Percentiles rank a stretch among this genome's conserved stretches.
phyloP scores from a whole-genome alignment of 1,284 basidiomycete species.

The Fomitopsis betulina region DNA sequence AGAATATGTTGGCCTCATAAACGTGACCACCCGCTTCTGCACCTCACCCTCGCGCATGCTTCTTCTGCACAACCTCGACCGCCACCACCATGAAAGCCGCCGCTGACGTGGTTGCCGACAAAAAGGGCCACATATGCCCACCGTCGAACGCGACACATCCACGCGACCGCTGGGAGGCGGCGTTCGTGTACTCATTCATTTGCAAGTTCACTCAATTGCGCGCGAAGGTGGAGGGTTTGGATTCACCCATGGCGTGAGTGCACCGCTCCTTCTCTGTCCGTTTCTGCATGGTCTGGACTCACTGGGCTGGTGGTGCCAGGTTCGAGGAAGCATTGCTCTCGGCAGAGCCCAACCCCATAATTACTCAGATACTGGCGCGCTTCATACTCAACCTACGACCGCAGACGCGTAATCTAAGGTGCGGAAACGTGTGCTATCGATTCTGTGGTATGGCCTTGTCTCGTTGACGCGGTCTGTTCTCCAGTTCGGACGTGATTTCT shows the following conservation, averaged over 20 bases:
- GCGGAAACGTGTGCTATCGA: constrained; percentile 33
- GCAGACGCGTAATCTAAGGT: constrained; percentile 82
- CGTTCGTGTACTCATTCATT: constrained; percentile 80
- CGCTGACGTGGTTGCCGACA: constrained; percentile 29
- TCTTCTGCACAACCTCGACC: constrained; percentile 15
- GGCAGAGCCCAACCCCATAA: constrained; percentile 61
- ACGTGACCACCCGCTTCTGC: constrained; percentile 23
- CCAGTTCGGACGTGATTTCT: constrained; percentile 72
- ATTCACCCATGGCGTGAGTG: constrained; percentile 76
- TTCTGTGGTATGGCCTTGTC: constrained; percentile 23
- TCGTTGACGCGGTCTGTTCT: constrained; percentile 31
- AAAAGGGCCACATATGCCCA: constrained; percentile 69
- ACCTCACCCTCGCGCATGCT: constrained; percentile 26
- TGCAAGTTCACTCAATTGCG: constrained; percentile 73
- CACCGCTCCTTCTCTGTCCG: background rate
- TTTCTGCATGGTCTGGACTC: constrained; percentile 1
- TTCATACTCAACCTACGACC: constrained; percentile 78
- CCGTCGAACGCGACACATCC: constrained; percentile 70
- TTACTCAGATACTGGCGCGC: constrained; percentile 63
- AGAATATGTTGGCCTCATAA: constrained; percentile 23
- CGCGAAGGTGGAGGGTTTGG: constrained; percentile 69
- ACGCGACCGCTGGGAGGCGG: constrained; percentile 76
- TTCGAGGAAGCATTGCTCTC: constrained; percentile 72
- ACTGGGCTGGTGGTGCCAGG: constrained; percentile 32
- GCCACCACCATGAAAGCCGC: constrained; percentile 26